Evolutionary conservation across 2,329 filamentous ascomycete genomes (phyloP).

Genomic region (Pestalotiopsis sp.): DNA sequence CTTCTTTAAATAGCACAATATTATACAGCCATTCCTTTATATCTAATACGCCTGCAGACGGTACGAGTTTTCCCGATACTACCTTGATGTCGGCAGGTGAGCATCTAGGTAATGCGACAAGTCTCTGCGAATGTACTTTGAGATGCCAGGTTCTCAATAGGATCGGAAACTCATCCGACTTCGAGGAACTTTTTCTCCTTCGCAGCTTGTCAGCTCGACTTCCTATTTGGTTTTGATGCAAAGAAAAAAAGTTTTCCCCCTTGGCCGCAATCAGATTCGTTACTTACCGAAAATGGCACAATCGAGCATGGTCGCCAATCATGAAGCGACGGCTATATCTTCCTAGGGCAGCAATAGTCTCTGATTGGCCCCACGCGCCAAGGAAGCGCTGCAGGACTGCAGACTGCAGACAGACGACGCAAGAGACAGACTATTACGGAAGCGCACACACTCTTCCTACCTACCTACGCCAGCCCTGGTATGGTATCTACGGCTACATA

Average conservation of each 20-base stretch:
- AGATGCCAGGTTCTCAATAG: not conserved
- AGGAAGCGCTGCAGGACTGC: not conserved
- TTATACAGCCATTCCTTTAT: not conserved
- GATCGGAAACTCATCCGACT: not conserved
- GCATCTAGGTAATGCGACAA: not conserved
- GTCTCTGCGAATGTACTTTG: not conserved
- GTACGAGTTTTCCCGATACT: not conserved
- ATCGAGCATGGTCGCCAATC: not conserved
- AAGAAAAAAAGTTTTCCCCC: not conserved
- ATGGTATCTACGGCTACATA: not conserved
- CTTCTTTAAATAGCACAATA: not conserved
- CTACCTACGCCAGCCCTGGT: not conserved
- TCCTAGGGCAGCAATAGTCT: not conserved
- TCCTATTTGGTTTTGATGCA: not conserved
- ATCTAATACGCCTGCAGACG: not conserved
- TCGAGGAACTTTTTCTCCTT: not conserved
- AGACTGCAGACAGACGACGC: too few species aligned
- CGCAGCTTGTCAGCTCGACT: not conserved
- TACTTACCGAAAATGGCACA: not conserved
- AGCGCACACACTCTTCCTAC: not conserved
- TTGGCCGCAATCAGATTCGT: not conserved
- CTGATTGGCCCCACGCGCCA: constrained; percentile 3
- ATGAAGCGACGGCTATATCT: not conserved
- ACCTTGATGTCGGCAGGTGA: not conserved
- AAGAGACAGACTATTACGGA: constrained; percentile 3